Evolutionary conservation across 2,329 filamentous ascomycete genomes (phyloP).

Genomic region (Phialophora expanda): DNA sequence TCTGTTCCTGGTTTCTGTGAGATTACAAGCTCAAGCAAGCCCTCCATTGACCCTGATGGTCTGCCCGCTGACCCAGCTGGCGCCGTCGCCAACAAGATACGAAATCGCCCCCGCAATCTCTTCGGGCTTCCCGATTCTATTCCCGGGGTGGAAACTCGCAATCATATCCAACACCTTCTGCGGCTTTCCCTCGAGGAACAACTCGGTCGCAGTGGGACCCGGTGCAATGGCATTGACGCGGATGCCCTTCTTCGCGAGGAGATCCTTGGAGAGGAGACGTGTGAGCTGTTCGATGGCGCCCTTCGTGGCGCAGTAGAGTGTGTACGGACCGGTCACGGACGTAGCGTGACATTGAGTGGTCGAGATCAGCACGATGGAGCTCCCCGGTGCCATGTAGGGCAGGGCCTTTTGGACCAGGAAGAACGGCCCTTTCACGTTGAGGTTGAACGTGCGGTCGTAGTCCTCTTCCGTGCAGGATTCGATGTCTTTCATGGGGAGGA

Average conservation of each 20-base stretch:
- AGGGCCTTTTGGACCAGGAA: slow-evolving; percentile 61
- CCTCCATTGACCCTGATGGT: slow-evolving; percentile 55
- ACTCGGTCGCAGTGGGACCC: slow-evolving; percentile 61
- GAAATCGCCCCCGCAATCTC: slow-evolving; percentile 57
- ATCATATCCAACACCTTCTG: slow-evolving; percentile 54
- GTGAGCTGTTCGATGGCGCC: slow-evolving; percentile 66
- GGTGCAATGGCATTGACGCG: slow-evolving; percentile 59
- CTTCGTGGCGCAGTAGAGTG: slow-evolving; percentile 63
- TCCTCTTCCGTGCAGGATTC: slow-evolving; percentile 56
- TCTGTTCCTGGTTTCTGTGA: neutral
- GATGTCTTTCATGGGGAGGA: slow-evolving; percentile 58
- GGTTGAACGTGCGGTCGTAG: slow-evolving; percentile 56
- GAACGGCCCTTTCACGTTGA: slow-evolving; percentile 65
- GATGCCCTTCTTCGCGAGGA: slow-evolving; percentile 54
- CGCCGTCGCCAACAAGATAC: slow-evolving; percentile 49
- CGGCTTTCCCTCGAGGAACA: slow-evolving; percentile 60
- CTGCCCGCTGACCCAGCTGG: slow-evolving; percentile 57
- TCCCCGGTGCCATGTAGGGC: slow-evolving; percentile 57
- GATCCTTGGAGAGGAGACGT: slow-evolving; percentile 61
- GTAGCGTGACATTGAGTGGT: slow-evolving; percentile 50
- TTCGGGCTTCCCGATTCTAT: slow-evolving; percentile 55
- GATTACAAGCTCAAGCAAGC: slow-evolving; percentile 25
- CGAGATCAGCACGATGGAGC: slow-evolving; percentile 60
- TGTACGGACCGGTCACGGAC: slow-evolving; percentile 53
- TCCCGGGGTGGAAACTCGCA: slow-evolving; percentile 51